A percentile compares a stretch with the other conserved stretches of the same genome.
phyloP scores from a whole-genome alignment of 2,329 filamentous ascomycete genomes.

The Colletotrichum chlorophyti region DNA sequence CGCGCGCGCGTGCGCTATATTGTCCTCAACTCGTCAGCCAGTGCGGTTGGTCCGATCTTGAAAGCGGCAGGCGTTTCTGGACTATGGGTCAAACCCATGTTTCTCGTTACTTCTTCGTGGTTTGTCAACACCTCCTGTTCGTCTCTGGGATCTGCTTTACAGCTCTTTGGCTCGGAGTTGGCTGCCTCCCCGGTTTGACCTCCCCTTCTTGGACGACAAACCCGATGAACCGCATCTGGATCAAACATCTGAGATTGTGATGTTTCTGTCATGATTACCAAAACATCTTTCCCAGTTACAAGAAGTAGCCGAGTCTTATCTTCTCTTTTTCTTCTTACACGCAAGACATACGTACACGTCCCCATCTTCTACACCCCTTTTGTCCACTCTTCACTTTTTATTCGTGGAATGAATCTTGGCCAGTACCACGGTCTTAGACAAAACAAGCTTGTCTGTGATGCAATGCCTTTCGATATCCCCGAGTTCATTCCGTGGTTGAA shows the following conservation, averaged over 20 bases:
- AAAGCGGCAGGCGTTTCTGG: no score
- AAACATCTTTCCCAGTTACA: no score
- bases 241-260: neutral
- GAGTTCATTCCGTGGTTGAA: neutral
- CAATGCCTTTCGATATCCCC: neutral
- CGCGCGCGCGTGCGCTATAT: no score
- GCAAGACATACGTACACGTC: no score
- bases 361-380: no score
- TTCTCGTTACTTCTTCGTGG: neutral
- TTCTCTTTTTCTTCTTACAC: neutral
- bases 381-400: neutral
- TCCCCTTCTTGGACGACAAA: neutral
- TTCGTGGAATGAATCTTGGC: neutral
- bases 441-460: no score
- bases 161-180: constrained; percentile 7
- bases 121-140: neutral
- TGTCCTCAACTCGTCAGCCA: no score
- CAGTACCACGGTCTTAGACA: neutral
- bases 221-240: no score
- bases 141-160: neutral
- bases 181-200: constrained; percentile 22
- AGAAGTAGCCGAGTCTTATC: neutral
- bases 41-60: no score
- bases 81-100: no score
- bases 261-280: neutral